A percentile compares a stretch with the other conserved stretches of the same genome.
These are phyloP conservation scores for Pinus tabuliformis DNA, from an alignment of 75 land plant genomes.

Conservation along the genomic window DNA sequence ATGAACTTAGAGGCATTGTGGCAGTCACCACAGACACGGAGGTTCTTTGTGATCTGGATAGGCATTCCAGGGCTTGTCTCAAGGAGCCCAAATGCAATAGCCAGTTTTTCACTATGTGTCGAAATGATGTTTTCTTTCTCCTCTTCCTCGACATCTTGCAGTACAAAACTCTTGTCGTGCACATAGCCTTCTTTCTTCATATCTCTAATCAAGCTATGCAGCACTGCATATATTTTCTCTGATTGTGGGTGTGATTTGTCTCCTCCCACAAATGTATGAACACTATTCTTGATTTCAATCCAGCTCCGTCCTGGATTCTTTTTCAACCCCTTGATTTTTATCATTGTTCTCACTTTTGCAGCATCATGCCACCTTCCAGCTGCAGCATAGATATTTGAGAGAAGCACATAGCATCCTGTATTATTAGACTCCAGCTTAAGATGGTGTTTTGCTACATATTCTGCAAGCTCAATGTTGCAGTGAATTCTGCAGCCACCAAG, in stretches of 20 bases:
- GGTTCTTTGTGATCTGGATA: conserved; percentile 45
- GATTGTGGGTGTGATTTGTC: conserved; percentile 53
- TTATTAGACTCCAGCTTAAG: conserved; percentile 53
- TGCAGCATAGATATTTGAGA: conserved; percentile 65
- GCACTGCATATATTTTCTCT: conserved; percentile 43
- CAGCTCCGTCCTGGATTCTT: conserved; percentile 2
- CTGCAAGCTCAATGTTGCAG: conserved; percentile 58
- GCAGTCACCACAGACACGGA: conserved; percentile 56
- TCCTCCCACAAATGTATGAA: conserved; percentile 46
- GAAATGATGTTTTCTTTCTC: neutral
- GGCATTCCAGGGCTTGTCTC: conserved; percentile 15
- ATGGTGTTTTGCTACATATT: conserved; percentile 37
- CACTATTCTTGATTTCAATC: conserved; percentile 44
- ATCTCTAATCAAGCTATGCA: conserved; percentile 33
- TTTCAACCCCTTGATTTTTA: conserved; percentile 4
- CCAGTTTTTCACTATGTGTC: conserved; percentile 53
- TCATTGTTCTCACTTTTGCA: conserved; percentile 1
- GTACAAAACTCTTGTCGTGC: conserved; percentile 8
- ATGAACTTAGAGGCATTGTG: conserved; percentile 34
- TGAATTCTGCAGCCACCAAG: conserved; percentile 63
- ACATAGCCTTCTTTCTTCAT: conserved; percentile 47
- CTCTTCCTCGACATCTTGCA: conserved; percentile 15
- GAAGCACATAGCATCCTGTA: conserved; percentile 46
- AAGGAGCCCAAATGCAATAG: conserved; percentile 48
- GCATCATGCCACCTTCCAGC: conserved; percentile 12